phyloP scores from a whole-genome alignment of 495 filamentous ascomycete genomes.

The Aspergillus coremiiformis region DNA sequence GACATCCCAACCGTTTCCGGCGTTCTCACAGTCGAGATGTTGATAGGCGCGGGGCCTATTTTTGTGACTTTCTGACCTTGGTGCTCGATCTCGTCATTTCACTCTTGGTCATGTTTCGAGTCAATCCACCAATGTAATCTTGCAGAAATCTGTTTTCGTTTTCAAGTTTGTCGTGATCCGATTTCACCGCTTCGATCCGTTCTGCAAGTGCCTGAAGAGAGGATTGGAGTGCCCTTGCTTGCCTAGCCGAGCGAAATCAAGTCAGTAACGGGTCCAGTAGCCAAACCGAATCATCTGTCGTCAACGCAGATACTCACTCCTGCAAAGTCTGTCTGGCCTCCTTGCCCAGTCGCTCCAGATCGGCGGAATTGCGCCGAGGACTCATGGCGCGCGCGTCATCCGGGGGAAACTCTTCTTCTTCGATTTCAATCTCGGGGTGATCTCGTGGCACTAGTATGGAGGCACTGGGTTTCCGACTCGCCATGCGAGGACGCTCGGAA shows the following conservation, averaged over 20 bases:
- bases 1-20: slow-evolving; percentile 5
- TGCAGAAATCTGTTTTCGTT: slow-evolving; percentile 91
- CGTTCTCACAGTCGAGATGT: background rate
- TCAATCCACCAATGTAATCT: slow-evolving; percentile 60
- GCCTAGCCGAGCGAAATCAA: slow-evolving; percentile 42
- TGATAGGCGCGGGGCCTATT: slow-evolving; percentile 18
- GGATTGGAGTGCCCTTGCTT: slow-evolving; percentile 79
- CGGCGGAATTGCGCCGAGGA: slow-evolving; percentile 80
- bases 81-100: slow-evolving; percentile 38
- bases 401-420: slow-evolving; percentile 63
- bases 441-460: slow-evolving; percentile 76
- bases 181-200: slow-evolving; percentile 86
- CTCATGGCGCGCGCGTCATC: slow-evolving; percentile 94
- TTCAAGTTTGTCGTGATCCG: slow-evolving; percentile 91
- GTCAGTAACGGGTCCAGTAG: background rate
- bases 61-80: slow-evolving; percentile 40
- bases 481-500: slow-evolving; percentile 45
- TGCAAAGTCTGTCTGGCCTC: slow-evolving; percentile 64
- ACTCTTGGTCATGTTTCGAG: slow-evolving; percentile 46
- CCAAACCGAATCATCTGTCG: background rate
- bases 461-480: slow-evolving; percentile 65
- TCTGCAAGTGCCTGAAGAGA: slow-evolving; percentile 83
- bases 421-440: slow-evolving; percentile 56
- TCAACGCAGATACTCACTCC: slow-evolving; percentile 41
- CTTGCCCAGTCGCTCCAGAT: slow-evolving; percentile 75